Percentiles rank a stretch among this genome's conserved stretches.
These are phyloP conservation scores for Cryptosporidium canis DNA, from an alignment of 169 alveolate genomes.

Conservation along the genomic window DNA sequence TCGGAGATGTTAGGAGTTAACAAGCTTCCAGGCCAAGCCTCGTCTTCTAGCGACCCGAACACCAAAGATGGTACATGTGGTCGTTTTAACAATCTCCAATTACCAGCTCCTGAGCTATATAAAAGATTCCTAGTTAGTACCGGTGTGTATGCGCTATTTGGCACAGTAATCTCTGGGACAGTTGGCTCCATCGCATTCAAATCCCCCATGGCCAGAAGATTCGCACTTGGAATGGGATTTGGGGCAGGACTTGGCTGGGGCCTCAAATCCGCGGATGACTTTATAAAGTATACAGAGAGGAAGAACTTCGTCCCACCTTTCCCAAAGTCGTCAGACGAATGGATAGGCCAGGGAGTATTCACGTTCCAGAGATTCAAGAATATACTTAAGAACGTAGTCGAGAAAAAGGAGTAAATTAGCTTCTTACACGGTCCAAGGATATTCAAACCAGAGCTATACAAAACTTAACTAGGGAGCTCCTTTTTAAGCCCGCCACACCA, in stretches of 20 bases:
- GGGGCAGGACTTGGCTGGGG: slow-evolving; percentile 69
- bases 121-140: slow-evolving; percentile 58
- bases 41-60: background rate
- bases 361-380: slow-evolving; percentile 21
- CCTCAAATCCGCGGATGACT: slow-evolving; percentile 59
- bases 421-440: background rate
- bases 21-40: background rate
- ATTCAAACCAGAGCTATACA: background rate
- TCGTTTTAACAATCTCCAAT: background rate
- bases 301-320: slow-evolving; percentile 24
- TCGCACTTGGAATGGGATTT: slow-evolving; percentile 56
- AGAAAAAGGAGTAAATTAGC: background rate
- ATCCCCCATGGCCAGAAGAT: slow-evolving; percentile 39
- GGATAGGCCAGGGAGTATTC: slow-evolving; percentile 38
- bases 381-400: background rate
- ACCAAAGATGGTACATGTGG: background rate
- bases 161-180: slow-evolving; percentile 21
- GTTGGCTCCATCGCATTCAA: slow-evolving; percentile 55
- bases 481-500: background rate
- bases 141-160: slow-evolving; percentile 51
- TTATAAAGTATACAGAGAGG: slow-evolving; percentile 30
- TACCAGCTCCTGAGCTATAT: slow-evolving; percentile 36
- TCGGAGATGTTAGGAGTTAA: slow-evolving; percentile 15
- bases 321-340: slow-evolving; percentile 65
- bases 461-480: background rate